Conservation (phyloP, 345 rosid species). For the rapeseed (Brassica napus) region Da-Ae NC_063441.1:16713501-16714000, state of each 20-base stretch:
- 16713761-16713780: slow-evolving; percentile 23
- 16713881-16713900: not conserved
- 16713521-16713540: slow-evolving; percentile 22
- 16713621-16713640: slow-evolving; percentile 9
- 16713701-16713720: slow-evolving; percentile 22
- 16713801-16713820: not conserved
- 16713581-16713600: not conserved
- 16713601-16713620: slow-evolving; percentile 4
- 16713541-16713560: not conserved
- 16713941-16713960: not conserved
- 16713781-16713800: not conserved
- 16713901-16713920: not conserved
- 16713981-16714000: slow-evolving; percentile 16
- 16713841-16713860: not conserved
- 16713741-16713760: slow-evolving; percentile 17
- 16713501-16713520: slow-evolving; percentile 2
- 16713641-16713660: not conserved
- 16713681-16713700: not conserved
- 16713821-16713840: slow-evolving; percentile 4
- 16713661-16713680: not conserved
- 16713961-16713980: not conserved
- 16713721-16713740: slow-evolving; percentile 14
- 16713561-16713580: slow-evolving; percentile 1
- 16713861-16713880: not conserved
- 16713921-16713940: too few relatives aligned